Percentiles rank a stretch among this genome's conserved stretches.
These are phyloP conservation scores for Nitzschia sp. DNA, from an alignment of 108 stramenopile genomes.

Conservation along the genomic window DNA sequence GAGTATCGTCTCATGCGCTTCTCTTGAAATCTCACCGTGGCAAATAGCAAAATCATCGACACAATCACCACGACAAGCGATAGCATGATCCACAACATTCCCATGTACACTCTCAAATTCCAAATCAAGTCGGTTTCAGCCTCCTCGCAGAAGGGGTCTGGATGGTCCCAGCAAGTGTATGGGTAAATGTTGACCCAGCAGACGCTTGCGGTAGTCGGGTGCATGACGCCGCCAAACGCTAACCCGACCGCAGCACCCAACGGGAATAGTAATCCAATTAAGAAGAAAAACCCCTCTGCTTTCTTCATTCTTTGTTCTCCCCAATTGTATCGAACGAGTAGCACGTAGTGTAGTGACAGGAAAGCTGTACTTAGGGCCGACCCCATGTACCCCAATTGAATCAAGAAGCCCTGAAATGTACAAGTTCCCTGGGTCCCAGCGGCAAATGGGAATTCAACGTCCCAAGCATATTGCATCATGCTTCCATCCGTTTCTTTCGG, in stretches of 20 bases:
- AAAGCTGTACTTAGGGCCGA: neutral
- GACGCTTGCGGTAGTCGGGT: neutral
- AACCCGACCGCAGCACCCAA: neutral
- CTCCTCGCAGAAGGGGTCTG: neutral
- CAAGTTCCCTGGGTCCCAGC: neutral
- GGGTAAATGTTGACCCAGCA: neutral
- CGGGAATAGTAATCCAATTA: neutral
- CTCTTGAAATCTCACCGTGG: neutral
- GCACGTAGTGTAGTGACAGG: neutral
- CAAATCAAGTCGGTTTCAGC: neutral
- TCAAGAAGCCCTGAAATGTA: neutral
- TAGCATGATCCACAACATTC: neutral
- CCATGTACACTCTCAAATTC: neutral
- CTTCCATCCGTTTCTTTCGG: neutral
- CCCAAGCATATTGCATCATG: neutral
- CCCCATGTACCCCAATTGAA: neutral
- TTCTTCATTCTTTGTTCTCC: neutral
- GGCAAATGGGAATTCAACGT: neutral
- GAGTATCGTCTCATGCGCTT: neutral
- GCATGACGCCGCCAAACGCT: neutral
- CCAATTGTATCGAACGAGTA: neutral
- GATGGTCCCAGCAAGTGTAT: neutral
- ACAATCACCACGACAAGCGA: neutral
- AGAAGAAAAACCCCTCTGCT: neutral
- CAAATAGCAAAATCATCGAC: neutral